Evolutionary conservation across 495 filamentous ascomycete genomes (phyloP), one percentile per base, ranked within the genome.

Genomic region (Cercophora scortea): DNA sequence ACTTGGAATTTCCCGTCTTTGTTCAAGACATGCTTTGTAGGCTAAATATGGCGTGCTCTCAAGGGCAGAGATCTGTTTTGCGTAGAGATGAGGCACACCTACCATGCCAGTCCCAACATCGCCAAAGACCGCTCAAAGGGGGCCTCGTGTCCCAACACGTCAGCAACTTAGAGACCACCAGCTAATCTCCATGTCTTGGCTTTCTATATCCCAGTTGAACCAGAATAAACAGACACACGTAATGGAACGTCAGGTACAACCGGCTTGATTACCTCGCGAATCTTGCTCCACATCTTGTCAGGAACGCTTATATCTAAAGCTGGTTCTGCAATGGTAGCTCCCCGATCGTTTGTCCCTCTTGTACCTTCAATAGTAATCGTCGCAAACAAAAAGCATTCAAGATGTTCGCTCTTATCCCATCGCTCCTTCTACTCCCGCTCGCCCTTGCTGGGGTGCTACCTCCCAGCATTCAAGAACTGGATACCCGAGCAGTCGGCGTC

Each of bases 401-500:
- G 10, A 57, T 57, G 50, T 35, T 53, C 12, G 32, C 55, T 12
- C 13, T 50, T 33, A 35, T 47, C 40, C 47, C 42, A 8, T 25
- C 42, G 8, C 39, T 52, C 10, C 39, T 52, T 33, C 45, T 57
- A 34, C 41, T 57, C 19, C 45, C 46, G 18, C 39, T 50, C 8
- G 55, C 46, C 19, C 42, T 57, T 6, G 50, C 55, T 2, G 45
- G 48, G 13, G 43, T 47, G 12, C 17, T 45, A n/a, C 42, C 45
- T 11, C 3, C 43, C 36, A n/a, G 41, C 10, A 16, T 16, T 16
- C 7, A 19, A 18, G 50, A 49, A 11, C 46, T 50, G 16, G 49
- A 52, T 19, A 19, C 32, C 25, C 57, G 57, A 15, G 53, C 53
- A 15, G 49, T 50, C 7, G 41, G 38, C 40, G 63, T 48, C 6